Percentiles rank a stretch among this genome's conserved stretches.
Conservation (phyloP, 1,139 yeast species). For the Eremothecium cymbalariae region DNA sequence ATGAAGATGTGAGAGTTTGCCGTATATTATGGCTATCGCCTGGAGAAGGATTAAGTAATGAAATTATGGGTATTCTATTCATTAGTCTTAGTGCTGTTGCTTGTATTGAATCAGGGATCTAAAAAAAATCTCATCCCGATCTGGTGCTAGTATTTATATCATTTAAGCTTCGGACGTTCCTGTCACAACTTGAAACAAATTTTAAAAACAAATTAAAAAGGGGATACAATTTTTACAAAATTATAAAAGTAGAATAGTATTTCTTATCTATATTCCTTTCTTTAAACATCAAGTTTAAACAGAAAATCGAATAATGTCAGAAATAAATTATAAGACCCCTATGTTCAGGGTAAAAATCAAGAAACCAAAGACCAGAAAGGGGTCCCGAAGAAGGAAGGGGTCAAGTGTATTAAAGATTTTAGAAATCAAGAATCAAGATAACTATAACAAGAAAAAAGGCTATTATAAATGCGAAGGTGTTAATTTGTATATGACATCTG, state of each 20-base stretch:
- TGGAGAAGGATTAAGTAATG: slow-evolving; percentile 6
- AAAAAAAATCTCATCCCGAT: neutral
- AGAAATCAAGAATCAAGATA: neutral
- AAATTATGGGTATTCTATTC: slow-evolving; percentile 5
- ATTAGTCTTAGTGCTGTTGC: slow-evolving; percentile 1
- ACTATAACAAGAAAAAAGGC: neutral
- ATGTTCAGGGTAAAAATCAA: slow-evolving; percentile 7
- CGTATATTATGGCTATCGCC: neutral
- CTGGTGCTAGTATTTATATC: slow-evolving; percentile 3
- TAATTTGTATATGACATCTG: slow-evolving; percentile 10
- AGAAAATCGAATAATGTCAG: neutral
- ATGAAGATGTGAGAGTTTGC: neutral
- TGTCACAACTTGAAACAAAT: slow-evolving; percentile 1
- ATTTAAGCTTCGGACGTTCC: slow-evolving; percentile 2
- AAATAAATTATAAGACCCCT: slow-evolving; percentile 5
- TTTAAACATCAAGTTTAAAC: neutral
- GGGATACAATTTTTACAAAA: neutral
- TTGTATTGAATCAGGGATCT: neutral
- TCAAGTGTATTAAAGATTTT: too few species aligned
- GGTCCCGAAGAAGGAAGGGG: neutral
- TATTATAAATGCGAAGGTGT: slow-evolving; percentile 8
- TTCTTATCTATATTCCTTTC: neutral
- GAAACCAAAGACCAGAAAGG: neutral
- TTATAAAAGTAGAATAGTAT: neutral
- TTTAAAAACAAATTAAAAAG: slow-evolving; percentile 3